Evolutionary conservation across 2,329 filamentous ascomycete genomes (phyloP).

Genomic region (Claviceps sp.): DNA sequence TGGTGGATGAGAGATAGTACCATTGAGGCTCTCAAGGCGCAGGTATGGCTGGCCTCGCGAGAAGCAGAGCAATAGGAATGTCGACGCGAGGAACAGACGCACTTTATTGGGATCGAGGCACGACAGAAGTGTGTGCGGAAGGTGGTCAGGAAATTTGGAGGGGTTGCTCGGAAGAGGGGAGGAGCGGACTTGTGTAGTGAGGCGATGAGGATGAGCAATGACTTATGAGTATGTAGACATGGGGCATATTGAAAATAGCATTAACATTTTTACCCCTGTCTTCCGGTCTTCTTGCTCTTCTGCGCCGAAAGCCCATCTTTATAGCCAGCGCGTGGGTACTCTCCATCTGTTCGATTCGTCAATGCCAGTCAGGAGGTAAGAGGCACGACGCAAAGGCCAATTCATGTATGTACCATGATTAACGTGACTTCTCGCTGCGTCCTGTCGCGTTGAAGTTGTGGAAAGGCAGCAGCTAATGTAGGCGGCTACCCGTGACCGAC

Average conservation of each 20-base stretch:
- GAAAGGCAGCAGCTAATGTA: too few species aligned
- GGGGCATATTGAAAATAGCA: not conserved
- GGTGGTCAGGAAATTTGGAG: not conserved
- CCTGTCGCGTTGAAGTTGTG: too few species aligned
- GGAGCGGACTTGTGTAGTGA: too few species aligned
- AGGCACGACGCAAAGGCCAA: too few species aligned
- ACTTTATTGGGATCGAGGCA: not conserved
- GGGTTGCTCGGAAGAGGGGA: not conserved
- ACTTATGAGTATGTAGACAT: not conserved
- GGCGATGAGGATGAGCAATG: not conserved
- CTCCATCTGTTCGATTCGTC: too few species aligned
- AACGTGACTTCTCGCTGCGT: too few species aligned
- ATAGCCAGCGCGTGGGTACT: not conserved
- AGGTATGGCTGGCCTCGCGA: constrained; percentile 36
- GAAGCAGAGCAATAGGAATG: constrained; percentile 17
- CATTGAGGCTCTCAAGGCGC: constrained; percentile 41
- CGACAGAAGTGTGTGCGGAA: not conserved
- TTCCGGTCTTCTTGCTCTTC: not conserved
- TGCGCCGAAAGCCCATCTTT: not conserved
- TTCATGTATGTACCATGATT: not conserved
- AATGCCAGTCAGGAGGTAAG: too few species aligned
- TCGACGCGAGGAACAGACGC: not conserved
- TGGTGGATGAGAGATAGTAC: constrained; percentile 45
- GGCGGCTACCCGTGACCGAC: too few species aligned
- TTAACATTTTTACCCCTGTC: not conserved